Evolutionary conservation across 306 rosid species (phyloP).

Genomic region (Acacia crassicarpa): DNA sequence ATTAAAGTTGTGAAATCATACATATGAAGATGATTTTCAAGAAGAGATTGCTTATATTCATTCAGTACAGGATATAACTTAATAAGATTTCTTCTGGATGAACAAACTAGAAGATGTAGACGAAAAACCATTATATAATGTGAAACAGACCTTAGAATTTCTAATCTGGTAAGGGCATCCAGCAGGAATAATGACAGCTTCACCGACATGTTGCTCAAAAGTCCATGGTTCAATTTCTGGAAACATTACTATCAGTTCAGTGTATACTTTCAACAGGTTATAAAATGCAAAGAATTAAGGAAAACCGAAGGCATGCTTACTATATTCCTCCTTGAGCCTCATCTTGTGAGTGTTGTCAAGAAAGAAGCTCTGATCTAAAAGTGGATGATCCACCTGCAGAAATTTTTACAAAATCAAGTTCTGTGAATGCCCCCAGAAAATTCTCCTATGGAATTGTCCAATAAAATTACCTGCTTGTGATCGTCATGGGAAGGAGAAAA

Average conservation of each 20-base stretch:
- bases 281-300: background rate
- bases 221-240: constrained; percentile 98
- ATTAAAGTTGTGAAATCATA: background rate
- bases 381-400: constrained; percentile 85
- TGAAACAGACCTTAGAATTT: constrained; percentile 71
- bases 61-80: constrained; percentile 12
- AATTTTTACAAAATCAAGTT: constrained; percentile 32
- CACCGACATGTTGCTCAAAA: constrained; percentile 88
- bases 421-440: constrained; percentile 11
- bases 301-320: constrained; percentile 45
- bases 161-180: constrained; percentile 97
- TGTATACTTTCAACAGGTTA: constrained; percentile 11
- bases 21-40: constrained; percentile 19
- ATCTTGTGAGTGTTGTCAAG: constrained; percentile 70
- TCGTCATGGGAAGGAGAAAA: constrained; percentile 42
- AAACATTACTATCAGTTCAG: constrained; percentile 30
- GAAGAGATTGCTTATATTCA: background rate
- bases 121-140: constrained; percentile 4
- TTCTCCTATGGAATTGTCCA: constrained; percentile 24
- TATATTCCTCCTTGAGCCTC: constrained; percentile 86
- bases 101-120: background rate
- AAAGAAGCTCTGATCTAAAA: constrained; percentile 79
- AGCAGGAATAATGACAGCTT: constrained; percentile 96
- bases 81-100: background rate
- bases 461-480: constrained; percentile 54